phyloP scores from a whole-genome alignment of 2,329 filamentous ascomycete species.

The Calonectria honghensis region DNA sequence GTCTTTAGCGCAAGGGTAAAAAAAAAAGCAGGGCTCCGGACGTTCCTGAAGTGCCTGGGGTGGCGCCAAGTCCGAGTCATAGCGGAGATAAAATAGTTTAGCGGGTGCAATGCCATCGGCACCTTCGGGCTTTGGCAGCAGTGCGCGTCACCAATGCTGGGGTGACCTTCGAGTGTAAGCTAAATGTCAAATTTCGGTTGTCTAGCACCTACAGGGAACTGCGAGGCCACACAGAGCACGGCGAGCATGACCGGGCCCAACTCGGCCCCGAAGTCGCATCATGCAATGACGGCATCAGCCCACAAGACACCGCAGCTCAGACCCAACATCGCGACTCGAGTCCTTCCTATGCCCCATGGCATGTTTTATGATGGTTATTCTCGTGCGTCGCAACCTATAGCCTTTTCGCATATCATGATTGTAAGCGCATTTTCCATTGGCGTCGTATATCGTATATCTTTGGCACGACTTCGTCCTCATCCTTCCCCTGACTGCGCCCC shows the following conservation, averaged over 20 bases:
- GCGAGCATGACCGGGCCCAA: conserved; percentile 6
- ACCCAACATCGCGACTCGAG: conserved; percentile 5
- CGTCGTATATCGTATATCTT: conserved; percentile 23
- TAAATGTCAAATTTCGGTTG: conserved; percentile 41
- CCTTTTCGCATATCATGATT: conserved; percentile 16
- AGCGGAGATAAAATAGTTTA: conserved; percentile 31
- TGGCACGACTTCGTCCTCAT: conserved; percentile 18
- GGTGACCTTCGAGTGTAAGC: conserved; percentile 16
- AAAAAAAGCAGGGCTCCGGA: conserved; percentile 33
- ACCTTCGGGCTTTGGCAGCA: conserved; percentile 36
- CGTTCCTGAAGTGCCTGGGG: conserved; percentile 26
- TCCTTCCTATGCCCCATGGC: conserved; percentile 26
- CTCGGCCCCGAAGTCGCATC: conserved; percentile 39
- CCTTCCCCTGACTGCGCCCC: conserved; percentile 44
- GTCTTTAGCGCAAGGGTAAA: conserved; percentile 24
- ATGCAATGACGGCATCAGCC: conserved; percentile 39
- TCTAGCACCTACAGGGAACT: conserved; percentile 31
- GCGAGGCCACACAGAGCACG: conserved; percentile 21
- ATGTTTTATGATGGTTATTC: conserved; percentile 28
- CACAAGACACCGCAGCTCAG: conserved; percentile 31
- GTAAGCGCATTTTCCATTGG: conserved; percentile 18
- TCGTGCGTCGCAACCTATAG: neutral
- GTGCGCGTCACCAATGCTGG: conserved; percentile 24
- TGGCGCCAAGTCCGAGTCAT: conserved; percentile 36
- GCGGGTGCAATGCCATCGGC: conserved; percentile 27